These are phyloP conservation scores for Mucor saturninus DNA, from an alignment of 371 early-diverging fungal species.

Conservation along the genomic window DNA sequence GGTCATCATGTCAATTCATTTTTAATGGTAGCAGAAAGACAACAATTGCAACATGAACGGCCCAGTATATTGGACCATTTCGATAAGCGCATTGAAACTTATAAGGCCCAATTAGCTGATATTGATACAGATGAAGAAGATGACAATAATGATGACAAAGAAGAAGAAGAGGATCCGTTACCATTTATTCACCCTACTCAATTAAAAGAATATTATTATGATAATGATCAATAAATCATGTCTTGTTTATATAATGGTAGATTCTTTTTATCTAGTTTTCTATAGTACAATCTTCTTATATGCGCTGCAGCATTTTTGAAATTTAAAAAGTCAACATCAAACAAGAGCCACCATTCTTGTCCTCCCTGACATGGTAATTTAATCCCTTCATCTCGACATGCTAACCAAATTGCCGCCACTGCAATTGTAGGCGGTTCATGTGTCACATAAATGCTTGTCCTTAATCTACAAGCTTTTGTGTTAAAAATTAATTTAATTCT, in stretches of 20 bases:
- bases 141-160: not conserved
- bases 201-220: not conserved
- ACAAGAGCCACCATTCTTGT: conserved; percentile 84
- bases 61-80: conserved; percentile 13
- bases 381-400: conserved; percentile 69
- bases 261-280: conserved; percentile 43
- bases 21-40: conserved; percentile 23
- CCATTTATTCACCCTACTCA: not conserved
- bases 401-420: conserved; percentile 86
- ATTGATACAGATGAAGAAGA: not conserved
- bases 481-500: too few species aligned
- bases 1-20: not conserved
- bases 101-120: conserved; percentile 20
- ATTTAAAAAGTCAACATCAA: conserved; percentile 80
- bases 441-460: conserved; percentile 81
- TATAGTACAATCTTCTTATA: conserved; percentile 63
- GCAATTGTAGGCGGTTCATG: conserved; percentile 91
- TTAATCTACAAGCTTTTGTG: conserved; percentile 52
- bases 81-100: conserved; percentile 18
- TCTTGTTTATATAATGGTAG: conserved; percentile 53
- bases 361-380: conserved; percentile 72
- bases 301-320: conserved; percentile 64
- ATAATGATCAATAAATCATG: not conserved
- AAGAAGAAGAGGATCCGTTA: not conserved
- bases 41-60: conserved; percentile 16